Base-by-base conservation (phyloP, 2,329 filamentous ascomycete genomes). In the Ramichloridium luteum region DNA sequence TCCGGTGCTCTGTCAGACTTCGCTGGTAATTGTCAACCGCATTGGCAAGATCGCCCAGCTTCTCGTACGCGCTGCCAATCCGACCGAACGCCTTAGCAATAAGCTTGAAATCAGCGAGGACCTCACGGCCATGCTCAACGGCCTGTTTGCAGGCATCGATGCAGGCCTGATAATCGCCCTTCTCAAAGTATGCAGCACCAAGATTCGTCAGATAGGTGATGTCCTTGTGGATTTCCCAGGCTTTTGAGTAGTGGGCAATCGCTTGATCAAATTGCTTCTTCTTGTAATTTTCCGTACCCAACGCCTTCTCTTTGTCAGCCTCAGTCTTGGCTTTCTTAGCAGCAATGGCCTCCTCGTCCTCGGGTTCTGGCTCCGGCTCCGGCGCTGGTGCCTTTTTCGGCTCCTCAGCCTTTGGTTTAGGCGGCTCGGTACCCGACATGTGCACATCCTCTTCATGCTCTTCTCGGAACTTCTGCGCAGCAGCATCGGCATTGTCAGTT, bases 161-260 rank as follows among this genome's bases (percentile, higher is more conserved):
- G 45, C 80, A 77, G 36, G 77, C 80, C 50, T 92, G 72, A 57
- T 82, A 93, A 55, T 96, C 90, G 35, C 85, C 86, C 68, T 96
- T 94, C 60, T 98, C 90, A 49, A 86, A 96, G 51, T 92, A 75
- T 38, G 88, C 90, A 3, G 90, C 90, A 38, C 85, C 84, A 17
- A 93, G 71, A 62, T 98, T 98, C 66, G 92, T 98, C 38, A 96
- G 70, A 62, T 98, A 98, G 11, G 88, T 90, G 51, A 98, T 93
- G 51, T 98, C 90, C 68, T 94, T 90, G 72, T 83, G 70, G 23
- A 81, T 60, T 37, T 93, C 86, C 90, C 90, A 98, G 0, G 90
- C 90, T 58, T 93, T 92, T 56, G 60, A 72, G 68, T 98, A 98
- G 65, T 98, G 84, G 54, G 77, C 74, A 50, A 98, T 94, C 30